Evolutionary conservation across 805 yeast genomes (phyloP).

Genomic region (Kurtzmaniella fragi): DNA sequence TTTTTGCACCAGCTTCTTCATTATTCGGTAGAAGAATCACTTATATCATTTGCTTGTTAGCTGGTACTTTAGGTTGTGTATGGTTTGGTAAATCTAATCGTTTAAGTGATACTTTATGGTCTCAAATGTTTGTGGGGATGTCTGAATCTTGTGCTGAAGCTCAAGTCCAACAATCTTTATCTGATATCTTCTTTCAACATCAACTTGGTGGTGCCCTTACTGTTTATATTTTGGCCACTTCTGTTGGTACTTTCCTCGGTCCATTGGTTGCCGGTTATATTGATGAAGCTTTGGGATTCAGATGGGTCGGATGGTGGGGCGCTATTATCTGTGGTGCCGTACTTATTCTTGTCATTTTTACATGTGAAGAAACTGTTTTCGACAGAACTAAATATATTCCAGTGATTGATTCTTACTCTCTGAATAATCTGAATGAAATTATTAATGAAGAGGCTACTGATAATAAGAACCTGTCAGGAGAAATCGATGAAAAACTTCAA

Average conservation of each 20-base stretch:
- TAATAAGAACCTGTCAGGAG: not conserved
- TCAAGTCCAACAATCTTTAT: slow-evolving; percentile 59
- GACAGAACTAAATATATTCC: slow-evolving; percentile 43
- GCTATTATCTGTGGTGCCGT: slow-evolving; percentile 43
- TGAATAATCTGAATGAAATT: not conserved
- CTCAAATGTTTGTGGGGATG: slow-evolving; percentile 76
- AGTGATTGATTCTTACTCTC: slow-evolving; percentile 3
- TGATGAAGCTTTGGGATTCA: slow-evolving; percentile 53
- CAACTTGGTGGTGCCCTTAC: slow-evolving; percentile 72
- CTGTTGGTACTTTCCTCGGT: slow-evolving; percentile 74
- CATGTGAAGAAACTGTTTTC: slow-evolving; percentile 68
- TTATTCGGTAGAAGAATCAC: slow-evolving; percentile 65
- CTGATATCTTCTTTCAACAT: slow-evolving; percentile 75
- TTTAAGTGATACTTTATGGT: slow-evolving; percentile 66
- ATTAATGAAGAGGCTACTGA: not conserved
- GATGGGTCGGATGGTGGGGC: slow-evolving; percentile 78
- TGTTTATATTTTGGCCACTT: slow-evolving; percentile 66
- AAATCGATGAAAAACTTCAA: not conserved
- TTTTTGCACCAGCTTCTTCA: slow-evolving; percentile 64
- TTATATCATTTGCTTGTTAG: slow-evolving; percentile 53
- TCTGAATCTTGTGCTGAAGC: slow-evolving; percentile 76
- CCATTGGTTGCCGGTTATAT: slow-evolving; percentile 78
- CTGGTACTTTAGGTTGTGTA: slow-evolving; percentile 60
- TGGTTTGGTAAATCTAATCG: slow-evolving; percentile 62
- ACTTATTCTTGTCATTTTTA: slow-evolving; percentile 48